A percentile compares a stretch with the other conserved stretches of the same genome.
Conservation (phyloP, 192 early-diverging fungal species). For the Neocallimastix lanati region DNA sequence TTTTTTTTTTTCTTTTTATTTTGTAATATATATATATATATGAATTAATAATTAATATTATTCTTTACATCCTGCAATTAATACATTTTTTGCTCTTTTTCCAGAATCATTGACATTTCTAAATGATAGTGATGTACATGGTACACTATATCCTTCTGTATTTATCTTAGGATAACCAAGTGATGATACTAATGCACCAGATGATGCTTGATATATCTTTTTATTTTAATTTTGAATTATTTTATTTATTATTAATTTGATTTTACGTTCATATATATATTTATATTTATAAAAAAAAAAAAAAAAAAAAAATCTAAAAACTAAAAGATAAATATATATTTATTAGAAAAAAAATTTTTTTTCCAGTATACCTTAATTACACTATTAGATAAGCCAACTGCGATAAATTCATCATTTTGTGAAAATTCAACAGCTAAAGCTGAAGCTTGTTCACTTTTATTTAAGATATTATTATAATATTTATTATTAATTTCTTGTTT, state of each 20-base stretch:
- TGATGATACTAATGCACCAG: not conserved
- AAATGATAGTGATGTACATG: constrained; percentile 25
- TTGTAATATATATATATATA: no score
- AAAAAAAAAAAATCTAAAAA: no score
- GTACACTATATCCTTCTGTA: constrained; percentile 3
- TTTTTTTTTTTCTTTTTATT: no score
- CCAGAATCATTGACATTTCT: constrained; percentile 11
- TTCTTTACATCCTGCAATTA: constrained; percentile 30
- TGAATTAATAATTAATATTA: no score
- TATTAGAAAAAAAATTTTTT: no score
- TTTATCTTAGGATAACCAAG: constrained; percentile 1
- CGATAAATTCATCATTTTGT: constrained; percentile 21
- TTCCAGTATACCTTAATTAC: constrained; percentile 20
- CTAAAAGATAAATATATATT: no score
- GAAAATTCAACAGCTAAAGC: constrained; percentile 22
- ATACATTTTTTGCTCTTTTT: constrained; percentile 23
- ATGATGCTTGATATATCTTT: not conserved
- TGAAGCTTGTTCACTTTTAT: not conserved
- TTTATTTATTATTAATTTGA: no score
- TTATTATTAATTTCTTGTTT: no score
- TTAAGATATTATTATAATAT: no score
- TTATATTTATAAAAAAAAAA: no score
- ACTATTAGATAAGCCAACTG: constrained; percentile 13
- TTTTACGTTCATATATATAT: no score
- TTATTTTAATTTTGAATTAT: no score